Conservation (phyloP, 257 asterid genomes). For the Solanum appendiculatum region DNA sequence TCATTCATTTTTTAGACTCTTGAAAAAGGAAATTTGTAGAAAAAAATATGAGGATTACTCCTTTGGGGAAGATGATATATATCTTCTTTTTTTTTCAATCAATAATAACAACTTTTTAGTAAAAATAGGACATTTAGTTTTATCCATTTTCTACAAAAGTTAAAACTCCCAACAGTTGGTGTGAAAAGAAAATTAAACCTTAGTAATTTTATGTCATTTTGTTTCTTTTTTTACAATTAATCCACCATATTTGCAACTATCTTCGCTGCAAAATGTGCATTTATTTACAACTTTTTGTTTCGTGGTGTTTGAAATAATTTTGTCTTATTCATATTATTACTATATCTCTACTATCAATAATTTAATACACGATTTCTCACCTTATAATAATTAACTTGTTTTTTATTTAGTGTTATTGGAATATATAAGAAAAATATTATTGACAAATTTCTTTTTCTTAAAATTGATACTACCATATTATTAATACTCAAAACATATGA, state of each 20-base stretch:
- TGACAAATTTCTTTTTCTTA: not conserved
- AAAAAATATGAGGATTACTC: not conserved
- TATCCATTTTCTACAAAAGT: not conserved
- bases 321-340: not conserved
- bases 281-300: too few relatives aligned
- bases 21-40: not conserved
- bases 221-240: too few relatives aligned
- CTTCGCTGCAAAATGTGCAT: not conserved
- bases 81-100: not conserved
- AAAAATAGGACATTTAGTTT: not conserved
- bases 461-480: not conserved
- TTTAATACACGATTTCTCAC: not conserved
- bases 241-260: not conserved
- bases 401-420: not conserved
- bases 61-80: not conserved
- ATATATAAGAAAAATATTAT: not conserved
- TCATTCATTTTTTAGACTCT: not conserved
- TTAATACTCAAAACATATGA: not conserved
- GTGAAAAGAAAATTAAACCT: not conserved
- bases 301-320: not conserved
- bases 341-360: not conserved
- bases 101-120: not conserved
- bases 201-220: not conserved
- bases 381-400: not conserved
- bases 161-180: not conserved